phyloP scores from a whole-genome alignment of 1,284 basidiomycete genomes.

The Leccinum pallidistipes region DNA sequence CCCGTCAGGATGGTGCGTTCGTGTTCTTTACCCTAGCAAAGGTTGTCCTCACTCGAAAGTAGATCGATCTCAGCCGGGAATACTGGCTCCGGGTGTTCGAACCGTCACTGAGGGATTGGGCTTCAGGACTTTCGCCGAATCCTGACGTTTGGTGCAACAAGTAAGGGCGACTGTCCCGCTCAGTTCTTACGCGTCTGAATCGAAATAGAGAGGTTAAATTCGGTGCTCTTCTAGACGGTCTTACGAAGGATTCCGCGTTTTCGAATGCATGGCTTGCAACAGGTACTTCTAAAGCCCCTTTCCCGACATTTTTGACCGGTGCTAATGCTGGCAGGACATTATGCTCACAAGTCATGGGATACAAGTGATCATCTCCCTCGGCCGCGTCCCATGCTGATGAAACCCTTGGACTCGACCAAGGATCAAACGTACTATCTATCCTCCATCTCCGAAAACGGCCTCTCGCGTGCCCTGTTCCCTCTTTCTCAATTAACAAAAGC shows the following conservation, averaged over 20 bases:
- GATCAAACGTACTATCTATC: slow-evolving; percentile 96
- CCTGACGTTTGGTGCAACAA: slow-evolving; percentile 94
- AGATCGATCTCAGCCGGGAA: slow-evolving; percentile 83
- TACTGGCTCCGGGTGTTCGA: slow-evolving; percentile 92
- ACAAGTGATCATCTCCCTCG: slow-evolving; percentile 14
- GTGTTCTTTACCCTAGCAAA: slow-evolving; percentile 2
- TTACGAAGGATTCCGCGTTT: slow-evolving; percentile 41
- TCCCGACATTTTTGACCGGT: background rate
- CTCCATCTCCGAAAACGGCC: slow-evolving; percentile 64
- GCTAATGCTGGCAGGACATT: slow-evolving; percentile 65
- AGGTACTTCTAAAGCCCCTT: slow-evolving; percentile 41
- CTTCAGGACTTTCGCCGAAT: slow-evolving; percentile 82
- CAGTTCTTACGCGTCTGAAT: background rate
- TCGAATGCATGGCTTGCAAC: slow-evolving; percentile 72
- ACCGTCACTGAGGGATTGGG: slow-evolving; percentile 77
- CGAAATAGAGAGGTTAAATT: slow-evolving; percentile 87
- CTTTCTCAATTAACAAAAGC: slow-evolving; percentile 67
- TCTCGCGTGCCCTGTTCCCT: slow-evolving; percentile 78
- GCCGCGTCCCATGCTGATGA: slow-evolving; percentile 61
- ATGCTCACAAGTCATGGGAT: slow-evolving; percentile 72
- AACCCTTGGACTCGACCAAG: slow-evolving; percentile 69
- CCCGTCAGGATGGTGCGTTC: slow-evolving; percentile 64
- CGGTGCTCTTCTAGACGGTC: slow-evolving; percentile 74
- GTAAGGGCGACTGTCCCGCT: slow-evolving; percentile 37
- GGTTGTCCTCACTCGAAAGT: slow-evolving; percentile 8